Conservation (phyloP, 345 rosid species). For the Salix dunnii region DNA sequence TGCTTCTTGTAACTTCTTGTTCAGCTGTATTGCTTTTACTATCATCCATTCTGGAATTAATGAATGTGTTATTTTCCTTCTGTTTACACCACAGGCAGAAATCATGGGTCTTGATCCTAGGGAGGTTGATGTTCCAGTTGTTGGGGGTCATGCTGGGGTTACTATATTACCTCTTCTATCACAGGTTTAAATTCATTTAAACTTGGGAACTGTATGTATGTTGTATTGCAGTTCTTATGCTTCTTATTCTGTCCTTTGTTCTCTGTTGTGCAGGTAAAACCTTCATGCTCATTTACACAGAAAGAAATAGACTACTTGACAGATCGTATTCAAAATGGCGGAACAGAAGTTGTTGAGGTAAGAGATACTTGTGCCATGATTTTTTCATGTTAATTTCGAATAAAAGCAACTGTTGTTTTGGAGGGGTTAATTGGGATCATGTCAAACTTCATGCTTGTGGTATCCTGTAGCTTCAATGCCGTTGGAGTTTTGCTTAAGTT, state of each 20-base stretch:
- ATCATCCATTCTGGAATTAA: background rate
- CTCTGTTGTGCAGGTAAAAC: slow-evolving; percentile 57
- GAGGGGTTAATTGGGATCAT: background rate
- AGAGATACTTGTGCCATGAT: background rate
- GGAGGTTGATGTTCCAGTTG: slow-evolving; percentile 93
- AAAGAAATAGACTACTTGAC: slow-evolving; percentile 82
- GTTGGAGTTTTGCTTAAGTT: background rate
- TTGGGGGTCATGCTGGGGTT: slow-evolving; percentile 95
- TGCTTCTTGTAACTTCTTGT: background rate
- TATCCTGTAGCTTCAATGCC: no score
- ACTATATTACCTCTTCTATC: slow-evolving; percentile 93
- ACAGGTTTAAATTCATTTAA: slow-evolving; percentile 47
- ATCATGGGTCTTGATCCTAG: slow-evolving; percentile 94
- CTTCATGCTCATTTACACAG: slow-evolving; percentile 70
- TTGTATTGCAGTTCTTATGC: background rate
- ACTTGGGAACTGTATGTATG: background rate
- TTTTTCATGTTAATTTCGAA: background rate
- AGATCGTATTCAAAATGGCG: slow-evolving; percentile 92
- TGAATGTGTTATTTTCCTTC: slow-evolving; percentile 1
- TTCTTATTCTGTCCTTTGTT: background rate
- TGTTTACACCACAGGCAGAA: slow-evolving; percentile 65
- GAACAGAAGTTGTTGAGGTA: slow-evolving; percentile 97
- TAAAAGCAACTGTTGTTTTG: background rate
- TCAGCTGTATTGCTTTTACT: background rate
- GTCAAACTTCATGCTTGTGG: no score